phyloP scores from a whole-genome alignment of 345 rosid genomes.

The Gynandropsis gynandra region DNA sequence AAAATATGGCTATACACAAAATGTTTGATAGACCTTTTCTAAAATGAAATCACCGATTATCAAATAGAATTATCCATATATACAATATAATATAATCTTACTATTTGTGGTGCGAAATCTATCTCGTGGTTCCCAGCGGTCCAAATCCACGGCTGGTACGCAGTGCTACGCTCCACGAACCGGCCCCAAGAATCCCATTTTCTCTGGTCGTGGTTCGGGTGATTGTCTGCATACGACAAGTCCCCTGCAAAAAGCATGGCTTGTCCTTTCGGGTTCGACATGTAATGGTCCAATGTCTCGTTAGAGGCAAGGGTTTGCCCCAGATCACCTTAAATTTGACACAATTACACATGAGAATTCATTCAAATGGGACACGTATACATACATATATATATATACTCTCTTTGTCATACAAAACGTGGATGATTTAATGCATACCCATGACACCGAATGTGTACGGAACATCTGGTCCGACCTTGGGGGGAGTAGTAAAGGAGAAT shows the following conservation, averaged over 20 bases:
- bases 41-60: not conserved
- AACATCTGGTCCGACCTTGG: constrained; percentile 54
- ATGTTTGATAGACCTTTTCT: not conserved
- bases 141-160: constrained; percentile 47
- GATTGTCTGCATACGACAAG: constrained; percentile 40
- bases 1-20: not conserved
- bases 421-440: constrained; percentile 29
- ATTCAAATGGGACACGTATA: too few species aligned
- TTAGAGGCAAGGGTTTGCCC: constrained; percentile 49
- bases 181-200: constrained; percentile 49
- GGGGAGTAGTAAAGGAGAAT: constrained; percentile 53
- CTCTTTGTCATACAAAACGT: not conserved
- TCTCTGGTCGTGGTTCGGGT: constrained; percentile 33
- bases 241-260: constrained; percentile 41
- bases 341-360: not conserved
- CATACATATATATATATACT: too few species aligned
- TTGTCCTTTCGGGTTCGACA: constrained; percentile 44
- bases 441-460: constrained; percentile 63
- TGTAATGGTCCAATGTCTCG: constrained; percentile 36
- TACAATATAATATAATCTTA: constrained; percentile 17
- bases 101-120: constrained; percentile 26
- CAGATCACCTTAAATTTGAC: constrained; percentile 41
- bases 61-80: too few species aligned
- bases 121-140: constrained; percentile 48
- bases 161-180: constrained; percentile 34